A percentile compares a stretch with the other conserved stretches of the same genome.
phyloP scores from a whole-genome alignment of 805 yeast species.

The Hyphopichia homilentoma region DNA sequence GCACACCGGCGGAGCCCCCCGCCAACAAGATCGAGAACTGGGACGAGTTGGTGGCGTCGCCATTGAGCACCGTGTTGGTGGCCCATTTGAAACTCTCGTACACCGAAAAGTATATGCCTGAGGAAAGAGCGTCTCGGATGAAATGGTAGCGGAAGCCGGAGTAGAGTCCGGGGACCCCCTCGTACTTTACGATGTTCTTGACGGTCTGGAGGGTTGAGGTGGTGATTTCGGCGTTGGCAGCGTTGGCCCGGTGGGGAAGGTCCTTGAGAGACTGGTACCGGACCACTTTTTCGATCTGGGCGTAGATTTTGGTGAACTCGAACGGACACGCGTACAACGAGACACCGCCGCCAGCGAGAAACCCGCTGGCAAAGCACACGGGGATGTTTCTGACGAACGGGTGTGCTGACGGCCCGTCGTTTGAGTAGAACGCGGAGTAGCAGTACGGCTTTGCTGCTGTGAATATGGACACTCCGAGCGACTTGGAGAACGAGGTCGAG shows the following conservation, averaged over 20 bases:
- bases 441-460: conserved; percentile 47
- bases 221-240: conserved; percentile 7
- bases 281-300: conserved; percentile 62
- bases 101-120: conserved; percentile 69
- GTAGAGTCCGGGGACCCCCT: conserved; percentile 64
- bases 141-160: conserved; percentile 71
- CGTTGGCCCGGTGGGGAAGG: conserved; percentile 10
- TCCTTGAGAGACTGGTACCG: conserved; percentile 14
- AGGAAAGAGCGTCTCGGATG: conserved; percentile 63
- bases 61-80: conserved; percentile 29
- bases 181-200: conserved; percentile 47
- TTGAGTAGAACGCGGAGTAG: conserved; percentile 14
- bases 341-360: conserved; percentile 61
- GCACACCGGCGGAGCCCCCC: conserved; percentile 76
- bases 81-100: conserved; percentile 70
- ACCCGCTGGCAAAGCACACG: conserved; percentile 54
- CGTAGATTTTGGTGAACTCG: conserved; percentile 77
- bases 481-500: conserved; percentile 61
- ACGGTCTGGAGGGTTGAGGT: conserved; percentile 41
- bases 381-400: conserved; percentile 40
- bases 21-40: conserved; percentile 43
- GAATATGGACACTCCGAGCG: conserved; percentile 63
- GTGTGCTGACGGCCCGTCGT: conserved; percentile 26
- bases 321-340: conserved; percentile 76
- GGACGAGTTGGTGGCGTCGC: conserved; percentile 23